Evolutionary conservation across 768 basidiomycete species (phyloP).

Genomic region (Cantharellus cinnabarinus): DNA sequence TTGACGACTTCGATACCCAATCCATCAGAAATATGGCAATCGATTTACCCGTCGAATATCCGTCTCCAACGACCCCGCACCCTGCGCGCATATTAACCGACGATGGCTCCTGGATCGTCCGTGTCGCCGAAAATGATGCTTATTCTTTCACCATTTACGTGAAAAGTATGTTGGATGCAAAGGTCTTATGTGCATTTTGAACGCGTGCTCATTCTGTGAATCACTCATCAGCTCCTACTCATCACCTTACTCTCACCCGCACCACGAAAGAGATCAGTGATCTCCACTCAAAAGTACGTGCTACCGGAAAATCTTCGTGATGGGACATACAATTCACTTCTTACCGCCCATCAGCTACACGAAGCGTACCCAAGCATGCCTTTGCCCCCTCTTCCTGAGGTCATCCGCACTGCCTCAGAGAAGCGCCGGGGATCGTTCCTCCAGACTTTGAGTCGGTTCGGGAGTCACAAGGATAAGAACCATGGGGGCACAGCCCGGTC

Average conservation of each 20-base stretch:
- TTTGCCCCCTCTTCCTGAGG: conserved; percentile 36
- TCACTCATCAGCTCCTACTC: conserved; percentile 48
- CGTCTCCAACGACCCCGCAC: neutral
- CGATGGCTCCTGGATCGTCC: conserved; percentile 74
- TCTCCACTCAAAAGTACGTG: conserved; percentile 40
- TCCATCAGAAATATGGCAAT: conserved; percentile 7
- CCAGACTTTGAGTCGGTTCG: conserved; percentile 35
- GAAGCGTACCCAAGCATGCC: conserved; percentile 36
- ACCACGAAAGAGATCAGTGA: conserved; percentile 58
- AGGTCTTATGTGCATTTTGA: neutral
- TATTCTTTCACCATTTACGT: conserved; percentile 66
- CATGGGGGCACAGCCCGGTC: neutral
- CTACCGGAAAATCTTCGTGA: neutral
- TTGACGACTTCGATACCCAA: neutral
- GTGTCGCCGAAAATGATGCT: conserved; percentile 67
- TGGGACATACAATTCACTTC: neutral
- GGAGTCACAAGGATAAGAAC: neutral
- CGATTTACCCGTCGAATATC: conserved; percentile 2
- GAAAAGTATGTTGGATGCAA: conserved; percentile 47
- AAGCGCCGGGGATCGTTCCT: conserved; percentile 53
- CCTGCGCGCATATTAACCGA: conserved; percentile 16
- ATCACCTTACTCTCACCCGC: conserved; percentile 73
- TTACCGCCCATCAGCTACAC: conserved; percentile 23
- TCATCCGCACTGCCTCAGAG: neutral
- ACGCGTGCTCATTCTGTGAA: conserved; percentile 7